Base-by-base conservation (phyloP, 768 basidiomycete genomes). In the Pleurotus tuoliensis region DNA sequence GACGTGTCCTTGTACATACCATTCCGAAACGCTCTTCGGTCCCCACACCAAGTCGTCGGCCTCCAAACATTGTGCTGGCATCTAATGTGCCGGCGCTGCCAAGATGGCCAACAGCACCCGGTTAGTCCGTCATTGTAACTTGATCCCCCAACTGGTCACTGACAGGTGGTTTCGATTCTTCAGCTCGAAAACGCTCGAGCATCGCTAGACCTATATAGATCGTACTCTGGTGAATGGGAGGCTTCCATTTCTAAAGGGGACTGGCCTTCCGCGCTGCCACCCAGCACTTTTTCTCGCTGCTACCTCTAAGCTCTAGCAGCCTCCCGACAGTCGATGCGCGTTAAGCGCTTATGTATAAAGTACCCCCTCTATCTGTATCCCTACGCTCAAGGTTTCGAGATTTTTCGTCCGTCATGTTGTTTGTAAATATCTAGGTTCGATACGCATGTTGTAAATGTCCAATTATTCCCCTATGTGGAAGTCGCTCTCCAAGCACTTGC, bases 41-140 rank as follows among this genome's bases (percentile, higher is more conserved):
- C 80, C 24, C 82, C 83, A 5, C 83, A 86, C 64, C 85, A 88
- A 61, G 68, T 83, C 48, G 72, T 90, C 58, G 90, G 92, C 24
- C 75, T 93, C 37, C 86, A 84, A 64, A 93, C 92, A 4, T 75
- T 93, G 13, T 82, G 85, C 67, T 92, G 88, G 88, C 86, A 86
- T 62, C 79, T 93, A 37, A 89, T 93, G 89, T 79, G 82, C 56
- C 79, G 90, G 62, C 81, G 86, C 27, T 88, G 87, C 65, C 86
- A 88, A 65, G 87, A 89, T 64, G 83, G 82, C 27, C 78, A 83
- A 55, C 77, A 83, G 61, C 82, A 90, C 67, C 86, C 89, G 8
- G 91, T 93, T 64, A 64, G 87, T 59, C 51, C 62, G 38, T 50
- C 30, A 27, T 43, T 20, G 16, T 25, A 5, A 40, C 30, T 34